Evolutionary conservation across 768 basidiomycete genomes (phyloP), one percentile per base, ranked within the genome.

Genomic region (Russula sp.): DNA sequence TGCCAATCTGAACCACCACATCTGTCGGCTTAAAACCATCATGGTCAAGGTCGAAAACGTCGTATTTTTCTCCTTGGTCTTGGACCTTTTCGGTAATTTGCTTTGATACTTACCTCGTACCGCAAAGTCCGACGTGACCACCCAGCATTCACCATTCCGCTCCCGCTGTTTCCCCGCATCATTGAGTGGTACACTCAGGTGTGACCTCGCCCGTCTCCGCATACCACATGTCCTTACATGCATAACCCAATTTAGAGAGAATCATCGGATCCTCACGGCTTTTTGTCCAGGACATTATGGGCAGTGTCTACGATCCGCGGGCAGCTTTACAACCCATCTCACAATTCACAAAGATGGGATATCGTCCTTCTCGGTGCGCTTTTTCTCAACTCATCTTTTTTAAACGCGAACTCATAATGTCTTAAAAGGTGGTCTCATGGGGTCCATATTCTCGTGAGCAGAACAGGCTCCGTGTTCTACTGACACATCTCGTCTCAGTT

Each of bases 121-220:
- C 32, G 46, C 43, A 25, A 48, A 25, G 56, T 49, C 59, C 55
- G 56, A 64, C 42, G 51, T 52, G 29, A 50, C 22, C 14, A 20
- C 39, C 76, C 79, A 80, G 91, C 93, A 13, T 96, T 95, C 74
- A 97, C 93, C 25, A 90, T 96, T 49, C 94, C 93, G 10, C 79
- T 98, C n/a, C 96, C 96, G 22, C 82, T 98, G 35, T 98, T 98
- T 73, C 96, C 96, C n/a, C 84, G 95, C n/a, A 78, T 98, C 53
- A 94, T 97, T 46, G 87, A 95, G 75, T 93, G 89, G 89, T 95
- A 93, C 71, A 86, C 85, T 1, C 73, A 83, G 70, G 90, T 88
- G 36, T 32, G 29, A 50, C n/a, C 60, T 61, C 53, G 49, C 36
- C 54, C 32, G 45, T 34, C 18, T 35, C 41, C 43, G 45, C 20